Conservation (phyloP, 352 stramenopile species). For the Phytopythium sindhum region DNA sequence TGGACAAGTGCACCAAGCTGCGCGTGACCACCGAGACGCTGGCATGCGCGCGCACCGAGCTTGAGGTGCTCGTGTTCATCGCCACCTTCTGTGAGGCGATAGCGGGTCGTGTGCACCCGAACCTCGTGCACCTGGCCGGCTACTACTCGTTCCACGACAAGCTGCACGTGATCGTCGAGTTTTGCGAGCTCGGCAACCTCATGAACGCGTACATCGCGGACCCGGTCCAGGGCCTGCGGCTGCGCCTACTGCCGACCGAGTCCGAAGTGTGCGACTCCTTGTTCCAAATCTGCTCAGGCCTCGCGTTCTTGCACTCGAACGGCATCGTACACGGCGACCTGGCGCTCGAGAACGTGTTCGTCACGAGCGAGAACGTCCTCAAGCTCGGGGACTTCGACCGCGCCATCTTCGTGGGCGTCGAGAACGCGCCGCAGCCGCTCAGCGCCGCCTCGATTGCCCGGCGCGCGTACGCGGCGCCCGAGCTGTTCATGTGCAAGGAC, state of each 20-base stretch:
- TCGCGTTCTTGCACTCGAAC: conserved; percentile 54
- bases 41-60: conserved; percentile 40
- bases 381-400: conserved; percentile 75
- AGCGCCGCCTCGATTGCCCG: conserved; percentile 25
- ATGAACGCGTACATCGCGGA: conserved; percentile 49
- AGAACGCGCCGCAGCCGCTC: conserved; percentile 31
- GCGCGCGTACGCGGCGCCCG: conserved; percentile 48
- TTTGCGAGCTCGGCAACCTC: conserved; percentile 54
- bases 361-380: conserved; percentile 46
- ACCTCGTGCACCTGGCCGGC: conserved; percentile 47
- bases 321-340: conserved; percentile 66
- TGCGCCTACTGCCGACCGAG: conserved; percentile 34
- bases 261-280: conserved; percentile 49
- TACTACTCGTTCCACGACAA: conserved; percentile 47
- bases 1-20: conserved; percentile 51
- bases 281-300: conserved; percentile 82
- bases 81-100: conserved; percentile 35
- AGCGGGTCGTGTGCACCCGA: conserved; percentile 36
- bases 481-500: conserved; percentile 29
- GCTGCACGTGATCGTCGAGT: conserved; percentile 60
- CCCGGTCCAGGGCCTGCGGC: conserved; percentile 34
- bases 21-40: conserved; percentile 35
- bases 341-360: conserved; percentile 74
- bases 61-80: conserved; percentile 62
- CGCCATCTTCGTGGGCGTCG: conserved; percentile 49